Evolutionary conservation across 345 rosid genomes (phyloP).

Genomic region (Camelina sativa): DNA sequence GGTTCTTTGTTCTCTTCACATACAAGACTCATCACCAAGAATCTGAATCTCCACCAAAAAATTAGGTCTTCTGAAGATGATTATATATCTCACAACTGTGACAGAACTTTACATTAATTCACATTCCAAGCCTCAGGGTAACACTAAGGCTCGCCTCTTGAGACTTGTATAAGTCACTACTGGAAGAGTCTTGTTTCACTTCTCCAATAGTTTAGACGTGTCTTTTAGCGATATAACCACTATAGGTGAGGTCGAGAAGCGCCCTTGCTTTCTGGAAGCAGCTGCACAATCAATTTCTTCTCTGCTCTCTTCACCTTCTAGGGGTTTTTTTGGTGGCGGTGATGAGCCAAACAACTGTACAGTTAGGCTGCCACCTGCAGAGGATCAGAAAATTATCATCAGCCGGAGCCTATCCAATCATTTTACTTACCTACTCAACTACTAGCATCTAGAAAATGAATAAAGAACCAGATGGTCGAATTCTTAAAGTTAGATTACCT

Average conservation of each 20-base stretch:
- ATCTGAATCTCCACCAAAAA: constrained; percentile 15
- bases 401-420: neutral
- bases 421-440: neutral
- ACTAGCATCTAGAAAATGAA: neutral
- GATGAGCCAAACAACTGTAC: constrained; percentile 1
- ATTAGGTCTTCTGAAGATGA: neutral
- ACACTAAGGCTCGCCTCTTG: constrained; percentile 8
- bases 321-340: neutral
- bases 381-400: neutral
- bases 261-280: neutral
- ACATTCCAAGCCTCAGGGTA: neutral
- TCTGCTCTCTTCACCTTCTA: neutral
- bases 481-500: constrained; percentile 44
- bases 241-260: neutral
- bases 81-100: constrained; percentile 1
- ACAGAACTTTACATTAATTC: neutral
- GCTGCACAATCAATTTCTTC: neutral
- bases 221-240: neutral
- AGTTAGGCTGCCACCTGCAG: constrained; percentile 8
- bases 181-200: constrained; percentile 17
- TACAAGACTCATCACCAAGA: constrained; percentile 21
- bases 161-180: neutral
- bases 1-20: constrained; percentile 19
- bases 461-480: neutral
- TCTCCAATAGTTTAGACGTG: neutral